Evolutionary conservation across 225 moss, liverwort and hornwort genomes (phyloP).

Genomic region (Straminergon stramineum): DNA sequence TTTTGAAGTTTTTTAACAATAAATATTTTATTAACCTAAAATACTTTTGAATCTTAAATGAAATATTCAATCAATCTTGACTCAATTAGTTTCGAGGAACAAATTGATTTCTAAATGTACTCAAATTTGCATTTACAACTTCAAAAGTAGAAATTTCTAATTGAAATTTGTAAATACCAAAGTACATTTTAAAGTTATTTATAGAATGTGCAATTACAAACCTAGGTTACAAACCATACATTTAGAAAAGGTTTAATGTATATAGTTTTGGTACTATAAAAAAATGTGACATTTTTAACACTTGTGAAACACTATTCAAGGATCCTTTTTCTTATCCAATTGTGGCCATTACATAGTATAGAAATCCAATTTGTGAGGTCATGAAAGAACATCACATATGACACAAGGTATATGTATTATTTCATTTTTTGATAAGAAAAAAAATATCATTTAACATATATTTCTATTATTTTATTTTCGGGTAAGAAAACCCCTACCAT

Average conservation of each 20-base stretch:
- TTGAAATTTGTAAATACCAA: not conserved
- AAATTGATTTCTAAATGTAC: not conserved
- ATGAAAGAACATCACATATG: rapidly evolving
- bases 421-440: too few species aligned
- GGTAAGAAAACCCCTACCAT: too few species aligned
- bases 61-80: rapidly evolving
- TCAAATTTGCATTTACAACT: not conserved
- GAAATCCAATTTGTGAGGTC: not conserved
- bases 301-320: not conserved
- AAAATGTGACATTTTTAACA: not conserved
- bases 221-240: not conserved
- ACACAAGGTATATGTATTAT: rapidly evolving
- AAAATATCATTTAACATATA: too few species aligned
- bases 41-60: not conserved
- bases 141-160: rapidly evolving
- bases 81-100: not conserved
- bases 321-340: not conserved
- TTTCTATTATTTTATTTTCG: not conserved
- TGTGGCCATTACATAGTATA: not conserved
- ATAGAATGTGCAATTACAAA: not conserved
- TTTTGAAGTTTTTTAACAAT: not conserved
- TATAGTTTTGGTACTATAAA: too few species aligned
- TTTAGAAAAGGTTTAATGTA: not conserved
- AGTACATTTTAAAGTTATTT: not conserved
- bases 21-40: not conserved